These are phyloP conservation scores for Botrytis elliptica DNA, from an alignment of 2,329 filamentous ascomycete species.

Conservation along the genomic window DNA sequence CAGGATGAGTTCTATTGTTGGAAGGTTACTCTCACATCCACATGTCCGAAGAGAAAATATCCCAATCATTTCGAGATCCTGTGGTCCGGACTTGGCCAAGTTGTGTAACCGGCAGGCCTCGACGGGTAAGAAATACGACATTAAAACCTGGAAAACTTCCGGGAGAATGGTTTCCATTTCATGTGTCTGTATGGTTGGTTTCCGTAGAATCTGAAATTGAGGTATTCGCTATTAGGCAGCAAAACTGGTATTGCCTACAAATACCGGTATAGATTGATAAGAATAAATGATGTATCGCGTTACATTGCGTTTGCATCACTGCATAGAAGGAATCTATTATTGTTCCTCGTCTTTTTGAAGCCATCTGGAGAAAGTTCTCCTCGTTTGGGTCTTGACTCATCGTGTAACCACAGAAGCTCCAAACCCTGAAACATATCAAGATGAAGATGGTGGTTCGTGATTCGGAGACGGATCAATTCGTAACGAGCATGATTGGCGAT, in stretches of 20 bases:
- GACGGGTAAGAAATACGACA: background rate
- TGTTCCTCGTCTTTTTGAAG: background rate
- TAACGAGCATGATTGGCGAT: background rate
- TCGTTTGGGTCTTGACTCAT: background rate
- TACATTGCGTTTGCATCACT: background rate
- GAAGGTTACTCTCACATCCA: background rate
- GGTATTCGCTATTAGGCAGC: background rate
- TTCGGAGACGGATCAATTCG: background rate
- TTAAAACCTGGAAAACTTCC: background rate
- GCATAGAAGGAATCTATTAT: constrained; percentile 2
- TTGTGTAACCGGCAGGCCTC: background rate
- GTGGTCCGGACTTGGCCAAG: background rate
- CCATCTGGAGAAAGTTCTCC: background rate
- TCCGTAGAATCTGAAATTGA: background rate
- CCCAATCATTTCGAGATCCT: background rate
- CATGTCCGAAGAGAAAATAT: constrained; percentile 4
- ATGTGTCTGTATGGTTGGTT: background rate
- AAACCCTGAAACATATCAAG: constrained; percentile 1
- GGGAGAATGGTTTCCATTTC: background rate
- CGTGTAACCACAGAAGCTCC: background rate
- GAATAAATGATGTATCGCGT: background rate
- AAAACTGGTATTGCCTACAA: background rate
- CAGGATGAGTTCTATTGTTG: background rate
- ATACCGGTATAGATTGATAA: constrained; percentile 9
- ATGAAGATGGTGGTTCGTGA: background rate